A percentile compares a stretch with the other conserved stretches of the same genome.
Conservation (phyloP, 2,329 filamentous ascomycete genomes). For the Tricladium varicosporioides region DNA sequence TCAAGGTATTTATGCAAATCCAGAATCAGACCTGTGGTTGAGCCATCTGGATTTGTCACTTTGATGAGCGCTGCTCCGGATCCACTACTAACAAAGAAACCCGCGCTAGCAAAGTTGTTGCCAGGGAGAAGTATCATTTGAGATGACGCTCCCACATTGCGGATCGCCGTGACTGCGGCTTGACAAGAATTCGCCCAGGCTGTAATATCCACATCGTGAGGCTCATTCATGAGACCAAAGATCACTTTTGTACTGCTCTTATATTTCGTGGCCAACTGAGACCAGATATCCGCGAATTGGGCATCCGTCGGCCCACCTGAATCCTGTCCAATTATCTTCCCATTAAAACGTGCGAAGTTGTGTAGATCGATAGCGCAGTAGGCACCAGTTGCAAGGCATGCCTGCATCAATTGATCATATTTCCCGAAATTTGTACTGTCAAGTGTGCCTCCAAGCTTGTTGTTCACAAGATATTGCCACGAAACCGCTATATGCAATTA, state of each 20-base stretch:
- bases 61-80: constrained; percentile 49
- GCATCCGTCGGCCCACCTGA: constrained; percentile 56
- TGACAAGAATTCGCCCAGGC: constrained; percentile 60
- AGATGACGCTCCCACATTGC: constrained; percentile 55
- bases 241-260: constrained; percentile 47
- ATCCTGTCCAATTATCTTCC: constrained; percentile 58
- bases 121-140: constrained; percentile 66
- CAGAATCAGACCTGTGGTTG: constrained; percentile 50
- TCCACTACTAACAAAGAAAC: constrained; percentile 46
- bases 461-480: constrained; percentile 58
- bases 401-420: constrained; percentile 55
- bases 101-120: constrained; percentile 54
- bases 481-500: constrained; percentile 38
- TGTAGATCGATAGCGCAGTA: constrained; percentile 59
- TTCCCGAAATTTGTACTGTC: constrained; percentile 46
- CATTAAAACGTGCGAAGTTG: constrained; percentile 60
- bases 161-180: constrained; percentile 61
- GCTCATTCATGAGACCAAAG: constrained; percentile 68
- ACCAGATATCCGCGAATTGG: constrained; percentile 58
- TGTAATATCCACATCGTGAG: constrained; percentile 38
- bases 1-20: constrained; percentile 63
- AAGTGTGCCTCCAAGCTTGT: constrained; percentile 47
- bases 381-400: constrained; percentile 54
- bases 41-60: constrained; percentile 58
- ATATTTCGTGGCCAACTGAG: constrained; percentile 57